Percentiles rank a stretch among this genome's conserved stretches.
Conservation (phyloP, 768 basidiomycete species). For the Leccinum arenicola region DNA sequence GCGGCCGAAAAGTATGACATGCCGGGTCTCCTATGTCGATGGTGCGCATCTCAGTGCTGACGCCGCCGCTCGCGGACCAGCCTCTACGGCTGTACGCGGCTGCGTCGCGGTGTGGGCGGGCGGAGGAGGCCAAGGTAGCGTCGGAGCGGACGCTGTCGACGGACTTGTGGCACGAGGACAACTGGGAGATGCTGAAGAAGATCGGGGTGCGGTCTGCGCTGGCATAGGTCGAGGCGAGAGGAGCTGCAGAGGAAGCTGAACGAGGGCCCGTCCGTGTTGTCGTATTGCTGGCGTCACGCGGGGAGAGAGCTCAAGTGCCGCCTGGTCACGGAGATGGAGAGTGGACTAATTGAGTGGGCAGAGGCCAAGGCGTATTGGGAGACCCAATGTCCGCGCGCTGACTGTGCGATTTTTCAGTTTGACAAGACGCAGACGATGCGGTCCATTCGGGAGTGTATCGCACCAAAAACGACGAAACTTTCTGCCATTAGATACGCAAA, state of each 20-base stretch:
- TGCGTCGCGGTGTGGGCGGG: slow-evolving; percentile 59
- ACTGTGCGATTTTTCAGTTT: slow-evolving; percentile 51
- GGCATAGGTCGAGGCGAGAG: slow-evolving; percentile 50
- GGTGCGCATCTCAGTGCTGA: slow-evolving; percentile 54
- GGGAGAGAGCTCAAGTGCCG: slow-evolving; percentile 65
- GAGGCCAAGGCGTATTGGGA: slow-evolving; percentile 63
- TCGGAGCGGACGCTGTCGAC: slow-evolving; percentile 54
- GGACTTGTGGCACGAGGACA: slow-evolving; percentile 46
- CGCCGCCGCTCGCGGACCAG: slow-evolving; percentile 46
- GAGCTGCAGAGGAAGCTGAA: slow-evolving; percentile 47
- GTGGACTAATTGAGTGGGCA: slow-evolving; percentile 51
- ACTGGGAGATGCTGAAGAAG: slow-evolving; percentile 45
- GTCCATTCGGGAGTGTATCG: slow-evolving; percentile 53
- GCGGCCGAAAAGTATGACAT: slow-evolving; percentile 72
- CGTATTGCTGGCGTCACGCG: slow-evolving; percentile 47
- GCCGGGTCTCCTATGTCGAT: slow-evolving; percentile 59
- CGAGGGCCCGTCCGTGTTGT: slow-evolving; percentile 53
- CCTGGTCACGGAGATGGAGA: slow-evolving; percentile 56
- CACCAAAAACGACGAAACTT: slow-evolving; percentile 35
- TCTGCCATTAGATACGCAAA: too few relatives aligned
- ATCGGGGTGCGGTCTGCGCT: slow-evolving; percentile 52
- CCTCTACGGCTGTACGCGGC: slow-evolving; percentile 54
- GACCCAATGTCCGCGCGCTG: slow-evolving; percentile 45
- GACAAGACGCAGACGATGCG: slow-evolving; percentile 54
- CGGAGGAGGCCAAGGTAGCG: slow-evolving; percentile 50